A percentile compares a stretch with the other conserved stretches of the same genome.
phyloP scores from a whole-genome alignment of 164 flowering plant genomes.

The Tinospora cordifolia region DNA sequence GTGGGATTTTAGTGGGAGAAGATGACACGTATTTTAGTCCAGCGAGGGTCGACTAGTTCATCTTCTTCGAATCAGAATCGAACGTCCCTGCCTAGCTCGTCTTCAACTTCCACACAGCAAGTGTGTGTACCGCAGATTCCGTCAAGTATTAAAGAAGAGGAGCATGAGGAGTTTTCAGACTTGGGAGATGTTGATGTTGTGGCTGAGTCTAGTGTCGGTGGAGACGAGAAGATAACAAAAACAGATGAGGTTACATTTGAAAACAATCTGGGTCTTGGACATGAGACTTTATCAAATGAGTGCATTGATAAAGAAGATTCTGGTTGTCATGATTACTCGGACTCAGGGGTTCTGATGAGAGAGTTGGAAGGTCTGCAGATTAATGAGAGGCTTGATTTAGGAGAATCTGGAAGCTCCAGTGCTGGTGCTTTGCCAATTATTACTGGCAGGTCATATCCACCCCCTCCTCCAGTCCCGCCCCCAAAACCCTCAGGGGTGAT shows the following conservation, averaged over 20 bases:
- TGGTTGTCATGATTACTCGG: conserved; percentile 27
- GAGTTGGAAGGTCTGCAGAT: conserved; percentile 36
- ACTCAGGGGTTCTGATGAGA: conserved; percentile 25
- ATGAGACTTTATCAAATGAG: conserved; percentile 25
- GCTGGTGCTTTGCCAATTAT: conserved; percentile 27
- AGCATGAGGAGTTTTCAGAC: conserved; percentile 42
- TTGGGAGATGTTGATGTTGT: conserved; percentile 29
- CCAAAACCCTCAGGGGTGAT: conserved; percentile 49
- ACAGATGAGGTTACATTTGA: conserved; percentile 35
- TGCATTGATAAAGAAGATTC: conserved; percentile 23
- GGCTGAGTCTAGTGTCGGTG: conserved; percentile 27
- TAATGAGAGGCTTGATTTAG: conserved; percentile 26
- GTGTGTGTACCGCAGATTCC: conserved; percentile 23
- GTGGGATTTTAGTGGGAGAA: conserved; percentile 8
- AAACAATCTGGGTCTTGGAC: conserved; percentile 19
- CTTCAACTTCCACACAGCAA: conserved; percentile 38
- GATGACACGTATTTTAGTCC: conserved; percentile 92
- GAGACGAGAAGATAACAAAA: conserved; percentile 29
- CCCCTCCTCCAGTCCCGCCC: conserved; percentile 94
- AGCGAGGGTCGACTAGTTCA: conserved; percentile 62
- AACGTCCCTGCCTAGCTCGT: conserved; percentile 36
- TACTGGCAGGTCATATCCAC: conserved; percentile 50
- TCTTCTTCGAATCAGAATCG: conserved; percentile 64
- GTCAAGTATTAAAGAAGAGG: conserved; percentile 43
- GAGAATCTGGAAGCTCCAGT: conserved; percentile 36